Percentiles rank a stretch among this genome's conserved stretches.
These are phyloP conservation scores for Sphaerobolus stellatus DNA, from an alignment of 1,284 basidiomycete species.

Conservation along the genomic window DNA sequence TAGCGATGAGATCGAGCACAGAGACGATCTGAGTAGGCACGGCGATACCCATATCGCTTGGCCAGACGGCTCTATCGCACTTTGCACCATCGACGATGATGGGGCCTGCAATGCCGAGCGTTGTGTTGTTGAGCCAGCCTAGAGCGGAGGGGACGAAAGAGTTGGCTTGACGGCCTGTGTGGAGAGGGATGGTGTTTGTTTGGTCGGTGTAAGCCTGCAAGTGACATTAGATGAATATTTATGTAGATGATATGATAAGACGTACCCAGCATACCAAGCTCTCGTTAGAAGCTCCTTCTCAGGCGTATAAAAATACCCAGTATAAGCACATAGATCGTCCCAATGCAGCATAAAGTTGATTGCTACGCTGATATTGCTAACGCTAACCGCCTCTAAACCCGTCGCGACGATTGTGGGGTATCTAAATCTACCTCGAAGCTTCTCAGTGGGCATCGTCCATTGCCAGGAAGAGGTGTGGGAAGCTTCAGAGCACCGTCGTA, in stretches of 20 bases:
- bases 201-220: conserved; percentile 54
- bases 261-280: conserved; percentile 33
- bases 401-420: conserved; percentile 52
- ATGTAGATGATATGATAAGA: no score
- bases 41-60: conserved; percentile 65
- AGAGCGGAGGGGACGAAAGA: conserved; percentile 25
- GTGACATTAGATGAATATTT: no score
- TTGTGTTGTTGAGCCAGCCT: conserved; percentile 61
- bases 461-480: conserved; percentile 33
- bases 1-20: conserved; percentile 55
- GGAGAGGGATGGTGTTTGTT: conserved; percentile 52
- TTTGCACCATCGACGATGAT: conserved; percentile 66
- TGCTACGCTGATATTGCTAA: conserved; percentile 53
- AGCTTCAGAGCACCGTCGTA: conserved; percentile 50
- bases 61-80: conserved; percentile 61
- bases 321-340: conserved; percentile 48
- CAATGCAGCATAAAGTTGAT: conserved; percentile 60
- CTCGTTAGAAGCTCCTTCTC: conserved; percentile 52
- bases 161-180: conserved; percentile 54
- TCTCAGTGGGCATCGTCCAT: conserved; percentile 49
- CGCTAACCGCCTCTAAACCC: conserved; percentile 33
- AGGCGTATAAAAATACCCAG: conserved; percentile 54
- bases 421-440: conserved; percentile 54
- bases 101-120: no score
- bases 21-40: conserved; percentile 61